Conservation (phyloP, 2,329 filamentous ascomycete species). For the Sporothrix phasma region DNA sequence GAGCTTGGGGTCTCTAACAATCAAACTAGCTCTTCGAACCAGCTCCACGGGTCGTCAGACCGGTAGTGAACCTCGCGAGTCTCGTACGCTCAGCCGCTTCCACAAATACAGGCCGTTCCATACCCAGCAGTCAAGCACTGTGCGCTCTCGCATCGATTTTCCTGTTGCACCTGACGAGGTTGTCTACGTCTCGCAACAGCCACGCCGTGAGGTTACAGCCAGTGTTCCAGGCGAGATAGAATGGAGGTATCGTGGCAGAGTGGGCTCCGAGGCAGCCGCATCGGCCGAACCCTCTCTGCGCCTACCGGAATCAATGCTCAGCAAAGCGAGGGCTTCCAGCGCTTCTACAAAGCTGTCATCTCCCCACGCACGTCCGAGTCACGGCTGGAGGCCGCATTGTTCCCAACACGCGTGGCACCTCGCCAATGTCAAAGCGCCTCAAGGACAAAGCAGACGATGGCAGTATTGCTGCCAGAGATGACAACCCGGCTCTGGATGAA, state of each 20-base stretch:
- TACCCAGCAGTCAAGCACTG: background rate
- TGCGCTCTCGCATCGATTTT: slow-evolving; percentile 24
- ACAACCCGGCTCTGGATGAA: slow-evolving; percentile 16
- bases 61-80: slow-evolving; percentile 10
- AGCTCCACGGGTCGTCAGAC: background rate
- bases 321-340: slow-evolving; percentile 54
- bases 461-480: slow-evolving; percentile 21
- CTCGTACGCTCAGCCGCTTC: slow-evolving; percentile 13
- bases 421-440: slow-evolving; percentile 42
- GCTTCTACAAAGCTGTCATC: slow-evolving; percentile 58
- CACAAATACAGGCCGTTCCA: slow-evolving; percentile 13
- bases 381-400: slow-evolving; percentile 59
- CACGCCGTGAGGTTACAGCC: background rate
- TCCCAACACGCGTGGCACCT: slow-evolving; percentile 47
- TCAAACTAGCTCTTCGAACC: background rate
- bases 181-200: slow-evolving; percentile 21
- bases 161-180: slow-evolving; percentile 30
- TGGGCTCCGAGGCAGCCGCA: slow-evolving; percentile 35
- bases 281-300: slow-evolving; percentile 43
- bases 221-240: slow-evolving; percentile 20
- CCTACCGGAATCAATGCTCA: slow-evolving; percentile 44
- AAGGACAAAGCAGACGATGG: slow-evolving; percentile 30
- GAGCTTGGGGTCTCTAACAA: background rate
- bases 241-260: slow-evolving; percentile 32
- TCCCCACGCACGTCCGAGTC: slow-evolving; percentile 58